Evolutionary conservation across 345 rosid genomes (phyloP), one percentile per base, ranked within the genome.

Genomic region (Atalantia buxifolia): DNA sequence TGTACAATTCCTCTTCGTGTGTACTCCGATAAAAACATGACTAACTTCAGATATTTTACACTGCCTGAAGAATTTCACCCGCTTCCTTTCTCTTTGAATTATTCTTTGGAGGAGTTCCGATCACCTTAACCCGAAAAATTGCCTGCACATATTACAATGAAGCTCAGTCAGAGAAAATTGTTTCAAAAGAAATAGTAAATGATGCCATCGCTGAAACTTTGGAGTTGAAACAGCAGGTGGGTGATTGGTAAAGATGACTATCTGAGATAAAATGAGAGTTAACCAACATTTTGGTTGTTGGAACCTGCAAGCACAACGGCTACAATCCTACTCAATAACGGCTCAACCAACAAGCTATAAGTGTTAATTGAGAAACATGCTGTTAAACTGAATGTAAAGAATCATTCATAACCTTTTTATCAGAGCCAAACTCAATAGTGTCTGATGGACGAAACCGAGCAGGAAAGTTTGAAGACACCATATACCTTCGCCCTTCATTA

Each of bases 71-170:
- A 75, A 90, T 45, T 77, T 81, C 84, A 30, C 85, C 78, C 71
- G 72, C 83, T 57, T 66, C 84, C 69, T 78, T 78, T 76, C 75
- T 78, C 27, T 81, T 50, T 53, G 66, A 45, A 12, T 45, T 75
- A 72, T 50, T 35, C 24, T 77, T 78, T 0, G 81, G 40, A 13
- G 84, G 79, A 61, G 88, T 82, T 60, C 89, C 80, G 67, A 87
- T 71, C 84, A 87, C 97, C 84, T 94, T 94, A 5, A 94, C 97
- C 64, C 88, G 89, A 72, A 88, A 92, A n/a, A 75, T 77, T 13
- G 90, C 95, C 98, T 94, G 90, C 82, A 81, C 22, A 61, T 21
- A 8, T 31, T 31, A 55, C 18, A 4, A 38, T 19, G 27, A 76
- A 74, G 67, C 45, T 59, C 40, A n/a, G 48, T 59, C 4, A 22